A percentile compares a stretch with the other conserved stretches of the same genome.
phyloP scores from a whole-genome alignment of 768 basidiomycete genomes.

The Mycena pura region DNA sequence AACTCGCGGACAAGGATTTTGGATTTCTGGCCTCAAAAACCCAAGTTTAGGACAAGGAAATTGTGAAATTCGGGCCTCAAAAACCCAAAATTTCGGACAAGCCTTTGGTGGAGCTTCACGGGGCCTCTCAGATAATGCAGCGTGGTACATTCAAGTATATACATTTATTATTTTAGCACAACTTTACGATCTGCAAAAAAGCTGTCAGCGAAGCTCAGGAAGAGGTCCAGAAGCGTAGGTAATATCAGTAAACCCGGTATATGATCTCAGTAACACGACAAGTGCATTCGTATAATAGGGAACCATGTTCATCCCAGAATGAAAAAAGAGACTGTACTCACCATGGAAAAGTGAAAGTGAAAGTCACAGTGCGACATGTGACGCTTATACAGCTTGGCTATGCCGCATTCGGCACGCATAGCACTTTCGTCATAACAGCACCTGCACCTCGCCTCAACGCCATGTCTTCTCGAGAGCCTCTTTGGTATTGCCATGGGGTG shows the following conservation, averaged over 20 bases:
- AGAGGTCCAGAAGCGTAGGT: background rate
- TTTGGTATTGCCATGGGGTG: conserved; percentile 85
- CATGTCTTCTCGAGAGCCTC: conserved; percentile 75
- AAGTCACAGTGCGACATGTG: background rate
- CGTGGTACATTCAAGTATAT: no score
- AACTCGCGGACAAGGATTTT: no score
- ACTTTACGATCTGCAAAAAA: background rate
- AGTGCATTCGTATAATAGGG: conserved; percentile 64
- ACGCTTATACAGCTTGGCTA: no score
- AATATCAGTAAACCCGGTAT: conserved; percentile 52
- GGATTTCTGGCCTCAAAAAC: no score
- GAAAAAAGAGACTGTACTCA: conserved; percentile 29
- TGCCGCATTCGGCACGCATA: no score
- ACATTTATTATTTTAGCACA: no score
- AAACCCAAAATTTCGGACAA: no score
- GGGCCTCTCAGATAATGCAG: no score
- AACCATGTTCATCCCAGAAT: conserved; percentile 57
- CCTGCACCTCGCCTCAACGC: conserved; percentile 4
- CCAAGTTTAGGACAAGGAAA: no score
- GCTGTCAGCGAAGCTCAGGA: conserved; percentile 9
- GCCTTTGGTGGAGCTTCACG: no score
- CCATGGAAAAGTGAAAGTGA: conserved; percentile 13
- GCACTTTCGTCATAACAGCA: conserved; percentile 22
- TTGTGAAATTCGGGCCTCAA: no score
- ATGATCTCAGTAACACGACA: conserved; percentile 46